Percentiles rank a stretch among this genome's conserved stretches.
Conservation (phyloP, 2,329 filamentous ascomycete species). For the Fusarium sp. region DNA sequence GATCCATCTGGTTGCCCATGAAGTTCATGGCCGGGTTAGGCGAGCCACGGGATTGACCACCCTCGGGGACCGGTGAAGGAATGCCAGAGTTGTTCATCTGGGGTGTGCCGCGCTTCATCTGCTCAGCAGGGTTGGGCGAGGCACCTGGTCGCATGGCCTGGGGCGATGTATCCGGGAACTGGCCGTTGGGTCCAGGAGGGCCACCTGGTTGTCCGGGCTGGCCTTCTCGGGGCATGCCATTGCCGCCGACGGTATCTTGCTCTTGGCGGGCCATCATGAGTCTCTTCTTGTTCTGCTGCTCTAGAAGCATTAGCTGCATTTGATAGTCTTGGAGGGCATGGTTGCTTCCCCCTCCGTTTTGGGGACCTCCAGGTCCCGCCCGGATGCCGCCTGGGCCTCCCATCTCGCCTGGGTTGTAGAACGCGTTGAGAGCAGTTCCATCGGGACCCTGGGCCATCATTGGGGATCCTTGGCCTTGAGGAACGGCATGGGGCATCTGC, state of each 20-base stretch:
- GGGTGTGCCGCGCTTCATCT: slow-evolving; percentile 81
- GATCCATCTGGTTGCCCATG: slow-evolving; percentile 70
- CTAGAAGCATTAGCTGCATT: slow-evolving; percentile 87
- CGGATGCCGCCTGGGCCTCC: slow-evolving; percentile 67
- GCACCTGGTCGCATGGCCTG: slow-evolving; percentile 74
- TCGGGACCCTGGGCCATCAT: slow-evolving; percentile 82
- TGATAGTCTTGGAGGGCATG: slow-evolving; percentile 88
- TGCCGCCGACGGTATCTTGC: slow-evolving; percentile 69
- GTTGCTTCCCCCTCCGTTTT: slow-evolving; percentile 67
- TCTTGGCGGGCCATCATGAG: slow-evolving; percentile 85
- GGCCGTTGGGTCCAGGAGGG: slow-evolving; percentile 65
- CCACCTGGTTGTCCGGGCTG: slow-evolving; percentile 62
- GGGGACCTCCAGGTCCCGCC: slow-evolving; percentile 57
- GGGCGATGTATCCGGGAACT: slow-evolving; percentile 76
- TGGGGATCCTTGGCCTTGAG: slow-evolving; percentile 80
- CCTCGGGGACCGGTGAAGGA: slow-evolving; percentile 77
- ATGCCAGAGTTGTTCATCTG: slow-evolving; percentile 76
- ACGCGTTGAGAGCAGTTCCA: slow-evolving; percentile 63
- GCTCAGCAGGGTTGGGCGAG: slow-evolving; percentile 80
- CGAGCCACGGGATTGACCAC: slow-evolving; percentile 71
- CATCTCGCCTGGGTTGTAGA: slow-evolving; percentile 73
- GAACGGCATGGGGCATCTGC: slow-evolving; percentile 77
- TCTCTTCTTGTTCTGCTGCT: slow-evolving; percentile 88
- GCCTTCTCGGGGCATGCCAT: slow-evolving; percentile 57
- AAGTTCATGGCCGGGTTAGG: slow-evolving; percentile 71